These are phyloP conservation scores for Acidomyces sp. DNA, from an alignment of 495 filamentous ascomycete genomes.

Conservation along the genomic window DNA sequence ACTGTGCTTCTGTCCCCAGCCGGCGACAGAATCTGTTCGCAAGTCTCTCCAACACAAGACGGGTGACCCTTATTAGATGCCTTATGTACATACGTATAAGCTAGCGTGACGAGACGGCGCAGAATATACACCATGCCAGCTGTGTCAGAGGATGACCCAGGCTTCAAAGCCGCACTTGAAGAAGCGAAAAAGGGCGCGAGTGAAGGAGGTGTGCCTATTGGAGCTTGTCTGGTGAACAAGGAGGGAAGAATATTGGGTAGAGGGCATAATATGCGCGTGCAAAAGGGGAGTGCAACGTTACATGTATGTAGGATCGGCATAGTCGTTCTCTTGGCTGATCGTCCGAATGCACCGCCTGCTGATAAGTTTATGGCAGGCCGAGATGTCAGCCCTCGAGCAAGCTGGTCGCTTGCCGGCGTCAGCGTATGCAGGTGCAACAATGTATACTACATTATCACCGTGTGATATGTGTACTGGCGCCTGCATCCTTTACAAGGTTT, in stretches of 20 bases:
- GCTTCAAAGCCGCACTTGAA: slow-evolving; percentile 54
- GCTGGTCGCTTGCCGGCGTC: slow-evolving; percentile 61
- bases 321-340: slow-evolving; percentile 1
- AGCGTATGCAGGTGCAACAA: slow-evolving; percentile 60
- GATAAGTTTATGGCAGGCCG: slow-evolving; percentile 41
- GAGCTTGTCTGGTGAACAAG: slow-evolving; percentile 56
- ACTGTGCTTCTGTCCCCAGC: no score
- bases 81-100: no score
- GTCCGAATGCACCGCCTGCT: background rate
- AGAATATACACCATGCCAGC: background rate
- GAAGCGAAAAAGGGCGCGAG: slow-evolving; percentile 53
- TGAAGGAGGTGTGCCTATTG: slow-evolving; percentile 78
- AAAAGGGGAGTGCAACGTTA: slow-evolving; percentile 60
- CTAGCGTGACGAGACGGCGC: no score
- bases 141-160: slow-evolving; percentile 34
- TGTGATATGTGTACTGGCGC: slow-evolving; percentile 87
- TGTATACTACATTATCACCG: slow-evolving; percentile 79
- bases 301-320: slow-evolving; percentile 43
- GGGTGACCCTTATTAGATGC: no score
- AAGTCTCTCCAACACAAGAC: no score
- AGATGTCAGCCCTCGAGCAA: slow-evolving; percentile 68
- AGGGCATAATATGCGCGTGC: slow-evolving; percentile 71
- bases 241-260: slow-evolving; percentile 64
- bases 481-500: slow-evolving; percentile 66
- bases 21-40: no score